phyloP scores from a whole-genome alignment of 129 eudicot species.

The Lactuca saligna region DNA sequence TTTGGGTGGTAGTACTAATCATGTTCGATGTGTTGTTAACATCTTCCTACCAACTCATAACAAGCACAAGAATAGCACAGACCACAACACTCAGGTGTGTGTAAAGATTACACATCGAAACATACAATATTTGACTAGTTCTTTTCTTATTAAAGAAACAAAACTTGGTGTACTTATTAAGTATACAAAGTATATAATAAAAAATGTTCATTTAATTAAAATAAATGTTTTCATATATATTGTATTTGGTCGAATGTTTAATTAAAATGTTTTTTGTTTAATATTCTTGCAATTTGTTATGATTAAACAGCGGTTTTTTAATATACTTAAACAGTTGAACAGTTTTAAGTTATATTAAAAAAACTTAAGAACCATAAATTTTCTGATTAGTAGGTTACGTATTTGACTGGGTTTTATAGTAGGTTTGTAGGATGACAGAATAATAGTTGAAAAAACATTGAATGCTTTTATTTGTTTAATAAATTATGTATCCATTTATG shows the following conservation, averaged over 20 bases:
- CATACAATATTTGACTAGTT: slow-evolving; percentile 1
- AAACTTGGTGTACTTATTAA: slow-evolving; percentile 10
- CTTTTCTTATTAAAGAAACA: slow-evolving; percentile 3
- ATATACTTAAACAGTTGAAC: background rate
- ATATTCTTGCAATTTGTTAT: too few relatives aligned
- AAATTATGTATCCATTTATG: slow-evolving; percentile 34
- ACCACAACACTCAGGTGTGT: slow-evolving; percentile 26
- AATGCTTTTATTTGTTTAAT: slow-evolving; percentile 33
- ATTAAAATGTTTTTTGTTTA: too few relatives aligned
- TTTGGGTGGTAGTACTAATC: background rate
- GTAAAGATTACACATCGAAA: slow-evolving; percentile 11
- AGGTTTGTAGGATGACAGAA: slow-evolving; percentile 27
- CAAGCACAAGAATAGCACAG: slow-evolving; percentile 34
- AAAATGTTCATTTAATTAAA: background rate
- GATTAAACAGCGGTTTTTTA: too few relatives aligned
- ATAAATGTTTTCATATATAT: too few relatives aligned
- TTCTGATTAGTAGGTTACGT: slow-evolving; percentile 37
- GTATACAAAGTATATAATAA: background rate
- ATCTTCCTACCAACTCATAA: slow-evolving; percentile 37
- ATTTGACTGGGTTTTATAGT: slow-evolving; percentile 33
- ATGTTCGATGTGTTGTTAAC: slow-evolving; percentile 29
- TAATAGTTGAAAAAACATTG: slow-evolving; percentile 26
- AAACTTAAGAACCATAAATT: background rate
- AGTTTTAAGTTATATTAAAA: background rate
- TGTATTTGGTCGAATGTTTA: too few relatives aligned